Percentiles rank a stretch among this genome's conserved stretches.
phyloP scores from a whole-genome alignment of 805 yeast species.

The Yarrowia osloensis region DNA sequence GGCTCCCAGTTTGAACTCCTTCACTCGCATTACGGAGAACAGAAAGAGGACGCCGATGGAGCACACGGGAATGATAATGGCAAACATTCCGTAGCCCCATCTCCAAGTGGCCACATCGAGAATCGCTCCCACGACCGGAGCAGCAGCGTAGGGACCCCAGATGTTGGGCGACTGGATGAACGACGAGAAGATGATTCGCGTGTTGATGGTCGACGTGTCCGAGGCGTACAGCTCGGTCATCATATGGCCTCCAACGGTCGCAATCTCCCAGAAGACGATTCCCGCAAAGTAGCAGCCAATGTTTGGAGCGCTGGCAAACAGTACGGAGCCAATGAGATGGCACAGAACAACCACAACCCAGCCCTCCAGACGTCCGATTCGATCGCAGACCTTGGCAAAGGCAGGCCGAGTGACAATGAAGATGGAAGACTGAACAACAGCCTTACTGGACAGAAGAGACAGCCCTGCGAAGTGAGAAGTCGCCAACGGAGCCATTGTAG shows the following conservation, averaged over 20 bases:
- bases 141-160: constrained; percentile 9
- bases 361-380: constrained; percentile 14
- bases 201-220: constrained; percentile 4
- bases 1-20: neutral
- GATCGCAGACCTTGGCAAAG: constrained; percentile 10
- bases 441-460: neutral
- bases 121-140: neutral
- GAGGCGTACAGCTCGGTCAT: constrained; percentile 24
- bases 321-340: neutral
- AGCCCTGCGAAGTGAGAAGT: constrained; percentile 12
- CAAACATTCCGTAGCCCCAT: constrained; percentile 55
- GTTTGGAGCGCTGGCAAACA: constrained; percentile 4
- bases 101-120: constrained; percentile 51
- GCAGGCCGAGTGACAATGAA: constrained; percentile 15
- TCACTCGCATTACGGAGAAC: neutral
- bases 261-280: neutral
- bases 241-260: constrained; percentile 17
- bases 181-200: neutral
- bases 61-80: constrained; percentile 47
- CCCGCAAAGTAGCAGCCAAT: constrained; percentile 21
- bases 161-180: constrained; percentile 18
- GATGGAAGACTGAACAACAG: neutral
- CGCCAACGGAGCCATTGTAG: constrained; percentile 3
- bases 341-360: neutral
- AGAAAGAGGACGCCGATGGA: neutral